A percentile compares a stretch with the other conserved stretches of the same genome.
phyloP scores from a whole-genome alignment of 345 rosid genomes.

The Cardamine chenopodiifolia region DNA sequence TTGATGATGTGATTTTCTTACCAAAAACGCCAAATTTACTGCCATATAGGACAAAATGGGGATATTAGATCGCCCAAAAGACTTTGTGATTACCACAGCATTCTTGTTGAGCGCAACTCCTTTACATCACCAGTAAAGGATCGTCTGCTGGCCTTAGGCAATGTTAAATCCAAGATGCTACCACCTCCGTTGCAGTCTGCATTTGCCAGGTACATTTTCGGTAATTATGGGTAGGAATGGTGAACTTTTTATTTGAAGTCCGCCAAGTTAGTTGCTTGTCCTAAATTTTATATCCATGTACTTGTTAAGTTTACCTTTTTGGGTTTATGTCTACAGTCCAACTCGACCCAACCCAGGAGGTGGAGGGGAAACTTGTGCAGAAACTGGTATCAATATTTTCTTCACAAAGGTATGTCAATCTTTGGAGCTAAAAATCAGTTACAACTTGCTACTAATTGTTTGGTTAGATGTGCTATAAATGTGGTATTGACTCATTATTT shows the following conservation, averaged over 20 bases:
- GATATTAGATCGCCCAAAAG: slow-evolving; percentile 81
- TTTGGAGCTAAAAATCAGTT: not conserved
- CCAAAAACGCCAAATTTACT: slow-evolving; percentile 21
- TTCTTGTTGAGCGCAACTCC: slow-evolving; percentile 81
- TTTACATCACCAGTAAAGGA: slow-evolving; percentile 83
- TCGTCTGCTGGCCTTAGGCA: slow-evolving; percentile 61
- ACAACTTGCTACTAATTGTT: not conserved
- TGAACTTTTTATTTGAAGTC: slow-evolving; percentile 1
- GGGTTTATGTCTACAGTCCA: slow-evolving; percentile 57
- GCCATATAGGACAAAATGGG: slow-evolving; percentile 78
- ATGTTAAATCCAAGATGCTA: slow-evolving; percentile 61
- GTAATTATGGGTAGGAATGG: slow-evolving; percentile 23
- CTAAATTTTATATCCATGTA: slow-evolving; percentile 5
- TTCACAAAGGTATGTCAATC: slow-evolving; percentile 68
- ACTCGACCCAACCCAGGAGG: slow-evolving; percentile 93
- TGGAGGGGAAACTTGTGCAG: slow-evolving; percentile 99
- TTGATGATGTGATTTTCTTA: slow-evolving; percentile 13
- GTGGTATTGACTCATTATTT: slow-evolving; percentile 13
- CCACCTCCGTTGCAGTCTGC: slow-evolving; percentile 82
- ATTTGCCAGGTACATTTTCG: slow-evolving; percentile 66
- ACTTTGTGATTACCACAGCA: slow-evolving; percentile 73
- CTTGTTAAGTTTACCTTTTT: slow-evolving; percentile 23
- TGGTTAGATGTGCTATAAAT: slow-evolving; percentile 11
- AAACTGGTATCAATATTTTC: slow-evolving; percentile 86
- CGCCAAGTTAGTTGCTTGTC: not conserved